Conservation (phyloP, 371 early-diverging fungal species). For the Apophysomyces sp. region DNA sequence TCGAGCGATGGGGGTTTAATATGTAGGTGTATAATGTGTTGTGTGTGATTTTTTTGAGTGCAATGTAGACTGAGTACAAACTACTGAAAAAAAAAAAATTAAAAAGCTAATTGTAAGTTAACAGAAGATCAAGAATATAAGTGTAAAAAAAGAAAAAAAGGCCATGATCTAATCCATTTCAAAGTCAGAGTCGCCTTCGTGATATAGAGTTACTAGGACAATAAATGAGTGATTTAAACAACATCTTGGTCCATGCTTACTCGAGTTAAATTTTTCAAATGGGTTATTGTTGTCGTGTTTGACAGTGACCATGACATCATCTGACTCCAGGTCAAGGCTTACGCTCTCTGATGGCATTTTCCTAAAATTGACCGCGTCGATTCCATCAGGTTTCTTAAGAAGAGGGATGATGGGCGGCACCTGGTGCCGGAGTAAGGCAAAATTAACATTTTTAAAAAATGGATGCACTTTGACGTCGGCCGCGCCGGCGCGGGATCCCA, state of each 20-base stretch:
- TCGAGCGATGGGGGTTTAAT: not conserved
- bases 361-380: conserved; percentile 66
- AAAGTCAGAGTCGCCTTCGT: conserved; percentile 59
- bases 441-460: conserved; percentile 89
- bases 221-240: not conserved
- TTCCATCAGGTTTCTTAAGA: conserved; percentile 46
- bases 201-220: conserved; percentile 57
- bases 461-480: conserved; percentile 90
- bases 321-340: conserved; percentile 51
- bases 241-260: conserved; percentile 22
- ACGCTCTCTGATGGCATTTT: conserved; percentile 51
- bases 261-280: conserved; percentile 56
- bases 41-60: not conserved
- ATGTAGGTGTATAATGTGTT: not conserved
- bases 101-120: conserved; percentile 4
- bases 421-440: conserved; percentile 83
- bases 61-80: conserved; percentile 3
- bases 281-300: conserved; percentile 28
- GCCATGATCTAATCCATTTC: conserved; percentile 5
- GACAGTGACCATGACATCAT: conserved; percentile 7
- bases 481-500: conserved; percentile 88
- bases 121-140: not conserved
- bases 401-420: conserved; percentile 89
- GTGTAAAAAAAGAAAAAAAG: not conserved
- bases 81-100: conserved; percentile 1